Conservation (phyloP, 2,329 filamentous ascomycete genomes). For the Knufia fluminis region DNA sequence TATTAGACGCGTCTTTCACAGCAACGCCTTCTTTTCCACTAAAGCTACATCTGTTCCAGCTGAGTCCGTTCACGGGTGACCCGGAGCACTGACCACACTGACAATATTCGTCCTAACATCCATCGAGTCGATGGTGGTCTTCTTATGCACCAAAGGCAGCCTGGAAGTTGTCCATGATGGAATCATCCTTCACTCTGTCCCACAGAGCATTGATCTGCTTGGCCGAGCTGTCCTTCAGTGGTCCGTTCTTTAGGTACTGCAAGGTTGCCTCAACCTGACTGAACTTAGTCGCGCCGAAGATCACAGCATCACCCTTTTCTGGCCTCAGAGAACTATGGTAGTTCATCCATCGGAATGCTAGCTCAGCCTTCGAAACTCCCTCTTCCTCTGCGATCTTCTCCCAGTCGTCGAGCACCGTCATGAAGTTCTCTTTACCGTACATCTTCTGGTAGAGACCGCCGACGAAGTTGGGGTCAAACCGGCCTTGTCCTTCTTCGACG, state of each 20-base stretch:
- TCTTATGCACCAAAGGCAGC: neutral
- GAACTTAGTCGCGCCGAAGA: slow-evolving; percentile 29
- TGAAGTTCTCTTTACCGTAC: slow-evolving; percentile 3
- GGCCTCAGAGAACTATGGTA: slow-evolving; percentile 26
- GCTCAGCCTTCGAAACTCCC: slow-evolving; percentile 26
- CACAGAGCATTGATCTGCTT: slow-evolving; percentile 25
- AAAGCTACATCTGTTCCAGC: too few relatives aligned
- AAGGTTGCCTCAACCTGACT: slow-evolving; percentile 28
- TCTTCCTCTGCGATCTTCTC: slow-evolving; percentile 22
- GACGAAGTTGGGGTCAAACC: neutral
- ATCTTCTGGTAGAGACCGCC: slow-evolving; percentile 2
- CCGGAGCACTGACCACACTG: too few relatives aligned
- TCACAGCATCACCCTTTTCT: slow-evolving; percentile 25
- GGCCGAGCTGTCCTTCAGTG: slow-evolving; percentile 24
- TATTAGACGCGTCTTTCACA: too few relatives aligned
- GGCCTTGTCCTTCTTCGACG: slow-evolving; percentile 18
- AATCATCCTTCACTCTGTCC: slow-evolving; percentile 25
- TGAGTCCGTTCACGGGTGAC: too few relatives aligned
- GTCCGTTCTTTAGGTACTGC: slow-evolving; percentile 18
- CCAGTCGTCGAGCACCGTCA: slow-evolving; percentile 25
- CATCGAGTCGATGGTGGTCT: neutral
- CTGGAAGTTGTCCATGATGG: slow-evolving; percentile 22
- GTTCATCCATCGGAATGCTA: slow-evolving; percentile 29
- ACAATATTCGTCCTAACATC: too few relatives aligned
- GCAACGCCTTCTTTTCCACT: too few relatives aligned